Conservation (phyloP, 805 yeast genomes). For the Zygoascus bituminiphila region DNA sequence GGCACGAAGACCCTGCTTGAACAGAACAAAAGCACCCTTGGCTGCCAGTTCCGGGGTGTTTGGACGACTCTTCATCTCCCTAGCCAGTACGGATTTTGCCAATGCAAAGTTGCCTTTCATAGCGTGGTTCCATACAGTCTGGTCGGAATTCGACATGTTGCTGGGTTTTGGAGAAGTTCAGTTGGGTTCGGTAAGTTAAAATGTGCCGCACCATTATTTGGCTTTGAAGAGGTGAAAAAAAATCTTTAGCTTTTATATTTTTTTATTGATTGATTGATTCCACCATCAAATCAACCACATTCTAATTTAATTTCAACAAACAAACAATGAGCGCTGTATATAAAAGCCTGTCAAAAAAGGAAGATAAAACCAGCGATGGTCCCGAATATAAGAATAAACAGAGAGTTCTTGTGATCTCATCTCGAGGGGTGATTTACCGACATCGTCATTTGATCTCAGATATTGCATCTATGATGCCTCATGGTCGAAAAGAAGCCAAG, state of each 20-base stretch:
- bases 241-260: no score
- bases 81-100: conserved; percentile 43
- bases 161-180: background rate
- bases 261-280: conserved; percentile 1
- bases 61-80: conserved; percentile 49
- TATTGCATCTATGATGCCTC: conserved; percentile 73
- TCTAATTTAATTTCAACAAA: background rate
- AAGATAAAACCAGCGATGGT: conserved; percentile 29
- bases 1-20: conserved; percentile 12
- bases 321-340: conserved; percentile 75
- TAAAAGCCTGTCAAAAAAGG: conserved; percentile 42
- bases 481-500: conserved; percentile 93
- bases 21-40: conserved; percentile 25
- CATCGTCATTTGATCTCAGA: conserved; percentile 92
- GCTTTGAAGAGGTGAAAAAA: background rate
- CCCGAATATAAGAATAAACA: conserved; percentile 69
- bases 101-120: conserved; percentile 44
- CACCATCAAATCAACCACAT: background rate
- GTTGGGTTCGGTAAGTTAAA: background rate
- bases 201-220: no score
- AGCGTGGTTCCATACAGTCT: conserved; percentile 35
- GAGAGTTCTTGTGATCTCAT: conserved; percentile 78
- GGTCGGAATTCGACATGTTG: background rate
- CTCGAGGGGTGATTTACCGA: conserved; percentile 89
- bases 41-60: conserved; percentile 46